phyloP scores from a whole-genome alignment of 202 grass and related monocot species.

The Zoysia matrella region DNA sequence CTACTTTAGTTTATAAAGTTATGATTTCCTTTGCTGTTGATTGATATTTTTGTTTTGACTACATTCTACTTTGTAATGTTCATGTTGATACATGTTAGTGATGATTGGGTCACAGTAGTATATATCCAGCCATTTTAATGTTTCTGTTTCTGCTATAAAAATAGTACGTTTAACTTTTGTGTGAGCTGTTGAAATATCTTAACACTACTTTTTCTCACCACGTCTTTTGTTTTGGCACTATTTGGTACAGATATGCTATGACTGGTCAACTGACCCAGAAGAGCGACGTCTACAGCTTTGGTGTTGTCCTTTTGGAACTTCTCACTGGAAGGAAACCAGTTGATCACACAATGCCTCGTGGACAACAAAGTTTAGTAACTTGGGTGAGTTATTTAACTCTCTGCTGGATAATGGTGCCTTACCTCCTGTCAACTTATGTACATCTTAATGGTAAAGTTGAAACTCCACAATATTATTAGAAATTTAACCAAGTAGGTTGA shows the following conservation, averaged over 20 bases:
- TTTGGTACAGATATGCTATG: conserved; percentile 78
- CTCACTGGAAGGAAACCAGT: conserved; percentile 88
- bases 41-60: conserved; percentile 31
- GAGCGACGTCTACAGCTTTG: conserved; percentile 94
- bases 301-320: conserved; percentile 93
- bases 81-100: neutral
- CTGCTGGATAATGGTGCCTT: conserved; percentile 8
- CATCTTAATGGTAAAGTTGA: conserved; percentile 19
- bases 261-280: conserved; percentile 88
- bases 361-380: conserved; percentile 91
- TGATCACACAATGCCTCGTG: conserved; percentile 86
- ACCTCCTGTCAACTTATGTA: neutral
- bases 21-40: neutral
- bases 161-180: neutral
- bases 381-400: conserved; percentile 63
- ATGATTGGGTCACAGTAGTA: neutral
- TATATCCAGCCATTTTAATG: conserved; percentile 4
- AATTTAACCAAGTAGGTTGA: neutral
- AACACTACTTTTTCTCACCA: conserved; percentile 1
- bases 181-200: conserved; percentile 10
- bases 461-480: conserved; percentile 11
- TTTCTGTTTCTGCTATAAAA: conserved; percentile 19
- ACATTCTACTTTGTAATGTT: conserved; percentile 12
- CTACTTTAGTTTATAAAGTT: neutral
- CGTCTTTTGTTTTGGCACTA: conserved; percentile 3